A percentile compares a stretch with the other conserved stretches of the same genome.
phyloP scores from a whole-genome alignment of 2,329 filamentous ascomycete species.

The Seiridium unicorne region DNA sequence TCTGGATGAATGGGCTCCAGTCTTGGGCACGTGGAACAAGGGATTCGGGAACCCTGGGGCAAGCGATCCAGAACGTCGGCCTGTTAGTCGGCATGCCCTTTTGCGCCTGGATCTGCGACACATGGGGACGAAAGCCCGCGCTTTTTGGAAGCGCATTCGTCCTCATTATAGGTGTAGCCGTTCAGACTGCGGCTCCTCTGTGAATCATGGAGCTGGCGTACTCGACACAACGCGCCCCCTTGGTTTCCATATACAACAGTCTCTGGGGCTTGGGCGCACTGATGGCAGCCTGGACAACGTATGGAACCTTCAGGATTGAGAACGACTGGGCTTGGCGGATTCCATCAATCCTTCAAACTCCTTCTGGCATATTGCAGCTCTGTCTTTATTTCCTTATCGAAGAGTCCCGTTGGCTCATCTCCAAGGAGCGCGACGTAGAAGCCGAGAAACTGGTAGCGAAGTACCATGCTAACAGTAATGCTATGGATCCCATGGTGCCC shows the following conservation, averaged over 20 bases:
- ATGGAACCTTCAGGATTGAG: slow-evolving; percentile 14
- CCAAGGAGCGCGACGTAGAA: slow-evolving; percentile 28
- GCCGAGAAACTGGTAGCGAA: slow-evolving; percentile 31
- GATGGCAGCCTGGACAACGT: slow-evolving; percentile 17
- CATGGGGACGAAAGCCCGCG: slow-evolving; percentile 33
- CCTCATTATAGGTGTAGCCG: slow-evolving; percentile 23
- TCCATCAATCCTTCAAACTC: slow-evolving; percentile 43
- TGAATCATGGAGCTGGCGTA: slow-evolving; percentile 27
- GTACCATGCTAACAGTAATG: slow-evolving; percentile 36
- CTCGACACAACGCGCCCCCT: slow-evolving; percentile 21
- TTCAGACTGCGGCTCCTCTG: slow-evolving; percentile 23
- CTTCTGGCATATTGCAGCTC: slow-evolving; percentile 30
- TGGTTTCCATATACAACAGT: slow-evolving; percentile 15
- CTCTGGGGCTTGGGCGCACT: slow-evolving; percentile 2
- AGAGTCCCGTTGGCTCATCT: slow-evolving; percentile 31
- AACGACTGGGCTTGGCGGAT: slow-evolving; percentile 35
- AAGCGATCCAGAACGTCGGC: slow-evolving; percentile 34
- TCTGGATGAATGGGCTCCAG: slow-evolving; percentile 41
- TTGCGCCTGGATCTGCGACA: slow-evolving; percentile 34
- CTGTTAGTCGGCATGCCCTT: slow-evolving; percentile 35
- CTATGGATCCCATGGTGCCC: slow-evolving; percentile 35
- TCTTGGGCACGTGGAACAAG: slow-evolving; percentile 37
- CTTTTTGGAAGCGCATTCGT: slow-evolving; percentile 30
- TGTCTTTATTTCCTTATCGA: slow-evolving; percentile 11
- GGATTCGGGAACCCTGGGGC: slow-evolving; percentile 37